A percentile compares a stretch with the other conserved stretches of the same genome.
Conservation (phyloP, 306 rosid species). For the Dalbergia cochinchinensis region DNA sequence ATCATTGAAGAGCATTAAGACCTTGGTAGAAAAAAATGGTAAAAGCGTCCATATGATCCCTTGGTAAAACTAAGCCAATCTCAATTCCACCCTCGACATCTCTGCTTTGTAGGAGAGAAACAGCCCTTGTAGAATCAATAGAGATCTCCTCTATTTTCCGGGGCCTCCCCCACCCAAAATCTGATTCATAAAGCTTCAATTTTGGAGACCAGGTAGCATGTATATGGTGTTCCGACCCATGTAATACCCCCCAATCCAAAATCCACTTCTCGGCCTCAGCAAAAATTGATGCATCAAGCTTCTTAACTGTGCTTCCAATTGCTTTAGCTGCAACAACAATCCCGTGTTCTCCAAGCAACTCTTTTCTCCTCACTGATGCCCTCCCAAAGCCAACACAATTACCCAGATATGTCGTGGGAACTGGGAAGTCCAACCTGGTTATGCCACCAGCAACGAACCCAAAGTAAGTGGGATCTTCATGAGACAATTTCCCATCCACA, state of each 20-base stretch:
- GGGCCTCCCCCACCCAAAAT: conserved; percentile 66
- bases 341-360: conserved; percentile 55
- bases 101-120: conserved; percentile 56
- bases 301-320: conserved; percentile 53
- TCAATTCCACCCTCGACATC: conserved; percentile 59
- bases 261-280: conserved; percentile 58
- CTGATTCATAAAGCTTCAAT: conserved; percentile 57
- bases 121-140: conserved; percentile 48
- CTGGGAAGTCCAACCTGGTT: conserved; percentile 48
- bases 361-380: conserved; percentile 30
- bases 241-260: conserved; percentile 51
- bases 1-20: conserved; percentile 36
- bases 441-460: conserved; percentile 65
- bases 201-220: conserved; percentile 61
- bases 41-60: conserved; percentile 55
- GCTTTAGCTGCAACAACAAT: conserved; percentile 53
- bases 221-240: conserved; percentile 52
- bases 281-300: conserved; percentile 46
- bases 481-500: neutral
- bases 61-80: conserved; percentile 52
- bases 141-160: conserved; percentile 60
- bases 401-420: conserved; percentile 44
- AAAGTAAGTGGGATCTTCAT: conserved; percentile 46
- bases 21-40: conserved; percentile 40
- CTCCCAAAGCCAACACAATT: conserved; percentile 62